Percentiles rank a stretch among this genome's conserved stretches.
Conservation (phyloP, 768 basidiomycete genomes). For the Calvatia gigantea region DNA sequence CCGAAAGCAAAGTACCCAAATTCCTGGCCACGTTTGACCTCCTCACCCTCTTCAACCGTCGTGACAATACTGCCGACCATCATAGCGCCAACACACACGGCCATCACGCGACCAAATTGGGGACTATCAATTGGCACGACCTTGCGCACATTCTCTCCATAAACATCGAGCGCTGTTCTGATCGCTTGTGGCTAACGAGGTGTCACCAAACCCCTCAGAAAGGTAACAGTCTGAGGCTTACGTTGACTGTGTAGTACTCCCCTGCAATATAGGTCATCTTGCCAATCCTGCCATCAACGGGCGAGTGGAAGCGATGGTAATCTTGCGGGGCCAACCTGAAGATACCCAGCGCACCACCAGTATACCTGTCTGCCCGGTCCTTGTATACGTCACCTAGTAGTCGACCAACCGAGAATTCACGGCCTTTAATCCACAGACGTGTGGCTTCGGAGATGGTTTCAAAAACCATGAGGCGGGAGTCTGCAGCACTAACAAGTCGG, state of each 20-base stretch:
- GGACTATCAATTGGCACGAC: constrained; percentile 89
- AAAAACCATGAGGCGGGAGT: constrained; percentile 94
- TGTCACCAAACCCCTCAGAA: neutral
- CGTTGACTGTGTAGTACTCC: constrained; percentile 96
- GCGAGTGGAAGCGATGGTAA: constrained; percentile 91
- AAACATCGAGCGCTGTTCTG: constrained; percentile 84
- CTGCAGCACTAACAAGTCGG: too few relatives aligned
- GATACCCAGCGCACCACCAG: constrained; percentile 79
- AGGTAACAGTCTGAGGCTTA: too few relatives aligned
- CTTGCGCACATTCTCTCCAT: constrained; percentile 91
- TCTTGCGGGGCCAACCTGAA: constrained; percentile 95
- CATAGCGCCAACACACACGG: constrained; percentile 91
- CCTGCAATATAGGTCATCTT: constrained; percentile 80
- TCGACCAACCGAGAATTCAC: constrained; percentile 80
- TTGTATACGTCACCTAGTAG: constrained; percentile 80
- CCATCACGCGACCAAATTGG: constrained; percentile 88
- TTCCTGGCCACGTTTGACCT: constrained; percentile 81
- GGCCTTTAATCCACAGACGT: constrained; percentile 93
- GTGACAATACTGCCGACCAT: constrained; percentile 91
- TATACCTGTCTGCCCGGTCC: too few relatives aligned
- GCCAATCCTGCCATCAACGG: constrained; percentile 82
- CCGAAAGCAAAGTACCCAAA: constrained; percentile 96
- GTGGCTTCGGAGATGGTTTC: constrained; percentile 85
- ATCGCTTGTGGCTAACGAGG: constrained; percentile 81
- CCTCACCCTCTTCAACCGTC: constrained; percentile 81